Conservation (phyloP, 345 rosid genomes). For the Corymbia maculata region DNA sequence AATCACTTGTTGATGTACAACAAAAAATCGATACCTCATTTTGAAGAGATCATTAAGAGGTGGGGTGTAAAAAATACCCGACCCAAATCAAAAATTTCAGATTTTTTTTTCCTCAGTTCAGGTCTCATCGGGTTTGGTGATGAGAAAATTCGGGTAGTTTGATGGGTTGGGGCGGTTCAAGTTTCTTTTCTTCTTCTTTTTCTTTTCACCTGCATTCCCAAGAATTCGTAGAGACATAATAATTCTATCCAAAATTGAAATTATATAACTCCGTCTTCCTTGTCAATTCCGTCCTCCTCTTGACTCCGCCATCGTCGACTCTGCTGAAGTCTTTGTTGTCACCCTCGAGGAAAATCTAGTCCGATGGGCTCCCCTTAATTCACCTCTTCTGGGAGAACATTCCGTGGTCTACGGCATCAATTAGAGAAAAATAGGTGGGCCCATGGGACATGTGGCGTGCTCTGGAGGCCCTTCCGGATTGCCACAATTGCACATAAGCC, state of each 20-base stretch:
- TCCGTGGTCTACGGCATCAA: neutral
- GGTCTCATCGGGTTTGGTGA: neutral
- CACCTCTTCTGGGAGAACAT: neutral
- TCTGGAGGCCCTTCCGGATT: no score
- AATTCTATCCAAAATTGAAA: neutral
- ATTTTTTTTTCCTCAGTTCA: no score
- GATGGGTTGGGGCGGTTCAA: fast-evolving
- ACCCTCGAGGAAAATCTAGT: neutral
- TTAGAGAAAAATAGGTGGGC: no score
- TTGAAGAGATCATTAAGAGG: no score
- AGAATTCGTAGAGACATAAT: neutral
- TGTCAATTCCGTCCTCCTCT: neutral
- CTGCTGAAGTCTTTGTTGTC: neutral
- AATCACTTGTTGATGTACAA: neutral
- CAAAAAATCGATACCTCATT: neutral
- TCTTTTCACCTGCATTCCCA: neutral
- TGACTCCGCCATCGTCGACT: no score
- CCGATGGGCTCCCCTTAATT: neutral
- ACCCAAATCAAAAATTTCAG: no score
- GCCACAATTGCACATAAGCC: no score
- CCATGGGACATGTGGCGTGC: no score
- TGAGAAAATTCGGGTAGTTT: neutral
- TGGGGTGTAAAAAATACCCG: neutral
- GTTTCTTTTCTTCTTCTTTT: neutral
- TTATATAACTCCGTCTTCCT: neutral